Base-by-base conservation (phyloP, 23 red algal genomes). In the Gracilaria gracilis region DNA sequence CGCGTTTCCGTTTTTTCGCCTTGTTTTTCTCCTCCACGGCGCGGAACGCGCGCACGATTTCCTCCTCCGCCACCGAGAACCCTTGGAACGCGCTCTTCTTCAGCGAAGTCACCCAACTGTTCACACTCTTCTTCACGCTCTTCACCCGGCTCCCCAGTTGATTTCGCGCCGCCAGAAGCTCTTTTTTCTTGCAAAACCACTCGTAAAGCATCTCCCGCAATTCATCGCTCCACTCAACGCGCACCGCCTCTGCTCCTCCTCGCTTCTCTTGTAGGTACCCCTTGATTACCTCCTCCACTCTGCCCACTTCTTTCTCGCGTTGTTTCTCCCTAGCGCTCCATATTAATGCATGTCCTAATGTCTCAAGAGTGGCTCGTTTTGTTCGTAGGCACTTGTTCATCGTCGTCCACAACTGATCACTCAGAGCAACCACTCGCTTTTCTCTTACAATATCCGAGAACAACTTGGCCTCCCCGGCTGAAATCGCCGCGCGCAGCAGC, bases 321-420 rank as follows among this genome's bases (percentile, higher is more conserved):
- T 38, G 9, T 4, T 48, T 57, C 59, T 86, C 90, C 21, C 67
- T 59, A 31, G 49, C 47, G n/a, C 65, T 62, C 90, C 90, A 93
- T n/a, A 82, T 54, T 29, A 93, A 50, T 24, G 65, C 90, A 51
- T 93, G 90, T 6, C 90, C 90, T 9, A 93, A 38, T 49, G 70
- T 70, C 36, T 93, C 90, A 29, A 93, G 21, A 31, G 27, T 86
- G 14, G 72, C 50, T 25, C 90, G 80, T 34, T 93, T 85, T 15
- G 81, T 57, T 23, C 90, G 90, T 15, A 93, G 47, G 17, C 85
- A 86, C 6, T 48, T 61, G 44, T 49, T 39, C 25, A 93, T 28
- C 0, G 28, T 64, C 20, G 12, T 27, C 90, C 90, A 93, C 31
- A 93, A 39, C 29, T 79, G 80, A 44, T 76, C 81, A 36, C 20